Evolutionary conservation across 441 rosid genomes (phyloP), one percentile per base, ranked within the genome.

Genomic region (Jatropha multifida): DNA sequence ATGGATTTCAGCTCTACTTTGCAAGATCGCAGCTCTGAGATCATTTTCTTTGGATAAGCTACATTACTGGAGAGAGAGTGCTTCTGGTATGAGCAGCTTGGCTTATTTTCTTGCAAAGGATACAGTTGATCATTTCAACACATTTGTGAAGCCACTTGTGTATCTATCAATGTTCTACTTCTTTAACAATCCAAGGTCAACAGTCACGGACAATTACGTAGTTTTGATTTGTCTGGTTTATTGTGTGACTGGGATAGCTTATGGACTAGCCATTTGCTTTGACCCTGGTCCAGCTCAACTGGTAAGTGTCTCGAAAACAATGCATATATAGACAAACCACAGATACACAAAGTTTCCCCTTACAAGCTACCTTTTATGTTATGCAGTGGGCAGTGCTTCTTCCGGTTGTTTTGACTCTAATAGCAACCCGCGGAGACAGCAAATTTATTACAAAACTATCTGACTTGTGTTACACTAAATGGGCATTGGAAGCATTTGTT

Each of bases 401-500:
- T 67, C 98, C 98, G 1, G 98, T 94, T 64, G 97, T 94, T 72
- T 80, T 96, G 85, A 93, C 99, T 49, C 90, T 96, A 40, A 81
- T 93, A 63, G 97, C 97, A 63, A 93, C 94, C 8, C 86, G 84
- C 0, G 80, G 75, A 0, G 81, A 85, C 52, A 81, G 79, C 78
- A 72, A 71, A 55, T 48, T 85, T 52, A 82, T 89, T 62, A 75
- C 77, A 5, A 4, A 13, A 3, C 40, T 92, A 69, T 78, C 93
- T 7, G 71, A 89, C 46, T 17, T 90, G 75, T 90, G 94, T 89
- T 96, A 90, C 75, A 87, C 98, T 0, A 91, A 92, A 79, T 96
- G 98, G 99, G 99, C 99, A 59, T 68, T 96, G 73, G 98, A 96
- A 89, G 97, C 99, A 67, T 96, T 96, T 65, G 97, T 96, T 44